These are phyloP conservation scores for Pezicula rhizophila DNA, from an alignment of 2,329 filamentous ascomycete genomes.

Conservation along the genomic window DNA sequence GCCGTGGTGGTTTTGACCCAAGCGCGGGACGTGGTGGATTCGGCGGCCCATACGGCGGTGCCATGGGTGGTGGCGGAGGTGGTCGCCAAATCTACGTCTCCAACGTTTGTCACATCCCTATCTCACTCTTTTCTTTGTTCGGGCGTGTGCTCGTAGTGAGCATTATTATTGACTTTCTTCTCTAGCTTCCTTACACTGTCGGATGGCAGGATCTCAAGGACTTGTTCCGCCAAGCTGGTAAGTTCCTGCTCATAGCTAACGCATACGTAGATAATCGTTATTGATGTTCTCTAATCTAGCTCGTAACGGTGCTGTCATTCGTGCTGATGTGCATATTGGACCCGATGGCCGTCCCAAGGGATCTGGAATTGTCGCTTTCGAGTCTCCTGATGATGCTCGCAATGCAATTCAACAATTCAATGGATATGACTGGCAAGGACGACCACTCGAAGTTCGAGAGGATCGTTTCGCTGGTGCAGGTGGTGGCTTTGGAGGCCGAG, in stretches of 20 bases:
- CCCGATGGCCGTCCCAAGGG: constrained; percentile 93
- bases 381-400: constrained; percentile 87
- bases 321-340: constrained; percentile 89
- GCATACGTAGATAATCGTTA: constrained; percentile 13
- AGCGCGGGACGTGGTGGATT: constrained; percentile 40
- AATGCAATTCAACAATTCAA: constrained; percentile 98
- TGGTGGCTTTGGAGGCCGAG: constrained; percentile 36
- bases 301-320: constrained; percentile 73
- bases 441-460: constrained; percentile 87
- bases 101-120: constrained; percentile 72
- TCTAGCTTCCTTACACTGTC: constrained; percentile 88
- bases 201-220: constrained; percentile 99
- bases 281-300: constrained; percentile 31
- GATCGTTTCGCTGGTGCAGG: constrained; percentile 76
- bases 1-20: constrained; percentile 56
- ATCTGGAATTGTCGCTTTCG: constrained; percentile 94
- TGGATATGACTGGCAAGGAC: constrained; percentile 97
- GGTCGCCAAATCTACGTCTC: constrained; percentile 93
- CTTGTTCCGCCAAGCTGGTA: constrained; percentile 95
- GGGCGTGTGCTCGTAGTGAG: constrained; percentile 20
- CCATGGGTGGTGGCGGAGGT: constrained; percentile 47
- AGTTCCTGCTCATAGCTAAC: constrained; percentile 36
- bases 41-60: constrained; percentile 40
- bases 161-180: constrained; percentile 32
- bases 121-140: constrained; percentile 12